Evolutionary conservation across 2,329 filamentous ascomycete genomes (phyloP).

Genomic region (Fusarium sp.): DNA sequence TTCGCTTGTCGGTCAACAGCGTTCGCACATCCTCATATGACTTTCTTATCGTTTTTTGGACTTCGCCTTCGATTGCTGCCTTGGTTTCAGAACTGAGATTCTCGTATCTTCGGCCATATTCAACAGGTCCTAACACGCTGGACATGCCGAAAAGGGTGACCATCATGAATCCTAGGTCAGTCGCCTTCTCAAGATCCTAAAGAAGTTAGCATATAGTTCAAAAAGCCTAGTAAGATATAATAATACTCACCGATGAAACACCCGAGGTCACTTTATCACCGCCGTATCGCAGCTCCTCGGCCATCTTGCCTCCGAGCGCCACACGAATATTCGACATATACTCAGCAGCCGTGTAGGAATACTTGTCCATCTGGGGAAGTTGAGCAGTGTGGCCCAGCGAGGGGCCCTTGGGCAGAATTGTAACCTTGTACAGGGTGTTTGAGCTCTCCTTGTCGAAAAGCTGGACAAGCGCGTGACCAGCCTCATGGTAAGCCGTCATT

Average conservation of each 20-base stretch:
- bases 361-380: slow-evolving; percentile 91
- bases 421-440: slow-evolving; percentile 92
- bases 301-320: slow-evolving; percentile 86
- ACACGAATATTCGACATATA: slow-evolving; percentile 84
- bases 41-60: slow-evolving; percentile 85
- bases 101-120: slow-evolving; percentile 84
- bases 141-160: slow-evolving; percentile 93
- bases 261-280: slow-evolving; percentile 92
- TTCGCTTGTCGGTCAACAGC: slow-evolving; percentile 78
- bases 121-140: slow-evolving; percentile 85
- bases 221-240: background rate
- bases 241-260: slow-evolving; percentile 75
- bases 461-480: slow-evolving; percentile 90
- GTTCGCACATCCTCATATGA: slow-evolving; percentile 78
- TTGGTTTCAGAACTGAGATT: slow-evolving; percentile 88
- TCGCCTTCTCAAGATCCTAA: slow-evolving; percentile 86
- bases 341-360: slow-evolving; percentile 87
- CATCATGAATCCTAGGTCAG: slow-evolving; percentile 85
- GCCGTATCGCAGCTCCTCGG: slow-evolving; percentile 91
- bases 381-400: slow-evolving; percentile 88
- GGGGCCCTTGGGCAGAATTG: slow-evolving; percentile 90
- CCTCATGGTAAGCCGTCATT: slow-evolving; percentile 96
- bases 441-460: slow-evolving; percentile 80
- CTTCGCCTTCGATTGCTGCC: slow-evolving; percentile 86
- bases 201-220: slow-evolving; percentile 43